A percentile compares a stretch with the other conserved stretches of the same genome.
phyloP scores from a whole-genome alignment of 345 rosid species.

The Lagerstroemia speciosa region DNA sequence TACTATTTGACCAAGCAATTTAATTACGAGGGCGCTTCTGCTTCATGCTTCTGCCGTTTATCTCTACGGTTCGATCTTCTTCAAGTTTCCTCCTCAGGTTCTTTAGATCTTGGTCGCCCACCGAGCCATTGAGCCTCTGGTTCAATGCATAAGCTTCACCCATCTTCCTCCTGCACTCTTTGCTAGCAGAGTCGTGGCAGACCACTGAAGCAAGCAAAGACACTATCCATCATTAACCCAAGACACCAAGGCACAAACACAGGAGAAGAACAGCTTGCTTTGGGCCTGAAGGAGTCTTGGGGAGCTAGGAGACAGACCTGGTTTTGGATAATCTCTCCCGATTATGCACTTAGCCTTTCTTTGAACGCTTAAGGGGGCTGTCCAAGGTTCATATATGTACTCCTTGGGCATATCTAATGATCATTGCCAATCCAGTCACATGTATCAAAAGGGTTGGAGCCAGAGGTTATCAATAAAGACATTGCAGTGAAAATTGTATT shows the following conservation, averaged over 20 bases:
- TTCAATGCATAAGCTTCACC: constrained; percentile 71
- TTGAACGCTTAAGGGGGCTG: constrained; percentile 79
- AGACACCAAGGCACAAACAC: not conserved
- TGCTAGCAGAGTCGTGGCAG: constrained; percentile 73
- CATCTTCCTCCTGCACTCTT: constrained; percentile 71
- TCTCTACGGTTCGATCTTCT: constrained; percentile 29
- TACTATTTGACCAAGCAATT: not conserved
- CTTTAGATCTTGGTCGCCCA: constrained; percentile 48
- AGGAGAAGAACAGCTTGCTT: not conserved
- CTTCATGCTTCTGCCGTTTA: constrained; percentile 16
- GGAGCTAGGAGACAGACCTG: constrained; percentile 34
- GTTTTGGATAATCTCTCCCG: constrained; percentile 82
- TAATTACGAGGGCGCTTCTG: not conserved
- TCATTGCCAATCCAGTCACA: constrained; percentile 9
- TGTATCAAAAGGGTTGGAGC: not conserved
- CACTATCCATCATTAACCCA: not conserved
- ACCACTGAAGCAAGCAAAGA: constrained; percentile 45
- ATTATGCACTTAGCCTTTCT: constrained; percentile 72
- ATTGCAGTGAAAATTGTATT: not conserved
- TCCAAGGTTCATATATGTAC: constrained; percentile 94
- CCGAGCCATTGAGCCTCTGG: constrained; percentile 40
- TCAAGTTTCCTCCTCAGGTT: constrained; percentile 49
- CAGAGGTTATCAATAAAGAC: not conserved
- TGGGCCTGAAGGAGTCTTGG: not conserved
- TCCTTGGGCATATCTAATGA: constrained; percentile 92